Percentiles rank a stretch among this genome's conserved stretches.
Conservation (phyloP, 345 rosid genomes). For the Lagerstroemia speciosa region DNA sequence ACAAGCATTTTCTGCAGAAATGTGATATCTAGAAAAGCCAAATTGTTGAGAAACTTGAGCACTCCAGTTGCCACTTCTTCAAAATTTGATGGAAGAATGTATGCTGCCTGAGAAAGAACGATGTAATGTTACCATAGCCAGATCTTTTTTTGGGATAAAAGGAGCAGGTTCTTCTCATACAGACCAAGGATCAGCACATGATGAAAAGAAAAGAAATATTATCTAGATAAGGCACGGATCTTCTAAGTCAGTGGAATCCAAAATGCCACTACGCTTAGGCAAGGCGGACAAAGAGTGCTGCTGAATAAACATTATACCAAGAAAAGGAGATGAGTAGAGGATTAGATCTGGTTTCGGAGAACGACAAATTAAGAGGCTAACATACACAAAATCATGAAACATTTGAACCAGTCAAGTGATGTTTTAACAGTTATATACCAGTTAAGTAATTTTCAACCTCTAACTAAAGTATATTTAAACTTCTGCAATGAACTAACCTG, state of each 20-base stretch:
- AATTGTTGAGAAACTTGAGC: constrained; percentile 60
- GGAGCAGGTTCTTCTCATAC: too few species aligned
- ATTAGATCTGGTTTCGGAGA: background rate
- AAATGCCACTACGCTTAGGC: too few species aligned
- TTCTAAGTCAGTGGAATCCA: too few species aligned
- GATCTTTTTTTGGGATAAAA: too few species aligned
- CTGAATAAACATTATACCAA: background rate
- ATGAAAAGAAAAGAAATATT: too few species aligned
- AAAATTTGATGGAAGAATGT: constrained; percentile 61
- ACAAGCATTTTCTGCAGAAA: constrained; percentile 65
- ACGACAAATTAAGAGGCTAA: background rate
- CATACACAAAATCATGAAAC: background rate
- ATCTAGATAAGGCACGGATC: too few species aligned
- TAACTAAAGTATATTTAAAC: background rate
- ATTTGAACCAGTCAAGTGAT: background rate
- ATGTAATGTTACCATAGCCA: too few species aligned
- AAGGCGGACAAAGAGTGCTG: background rate
- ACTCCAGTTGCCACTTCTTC: constrained; percentile 76
- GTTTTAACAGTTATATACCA: background rate
- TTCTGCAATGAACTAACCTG: constrained; percentile 32
- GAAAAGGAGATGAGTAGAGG: background rate
- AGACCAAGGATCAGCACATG: too few species aligned
- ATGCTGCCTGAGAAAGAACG: constrained; percentile 37
- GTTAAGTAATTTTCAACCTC: background rate
- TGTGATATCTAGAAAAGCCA: constrained; percentile 52